Percentiles rank a stretch among this genome's conserved stretches.
These are phyloP conservation scores for Suillus plorans DNA, from an alignment of 768 basidiomycete genomes.

Conservation along the genomic window DNA sequence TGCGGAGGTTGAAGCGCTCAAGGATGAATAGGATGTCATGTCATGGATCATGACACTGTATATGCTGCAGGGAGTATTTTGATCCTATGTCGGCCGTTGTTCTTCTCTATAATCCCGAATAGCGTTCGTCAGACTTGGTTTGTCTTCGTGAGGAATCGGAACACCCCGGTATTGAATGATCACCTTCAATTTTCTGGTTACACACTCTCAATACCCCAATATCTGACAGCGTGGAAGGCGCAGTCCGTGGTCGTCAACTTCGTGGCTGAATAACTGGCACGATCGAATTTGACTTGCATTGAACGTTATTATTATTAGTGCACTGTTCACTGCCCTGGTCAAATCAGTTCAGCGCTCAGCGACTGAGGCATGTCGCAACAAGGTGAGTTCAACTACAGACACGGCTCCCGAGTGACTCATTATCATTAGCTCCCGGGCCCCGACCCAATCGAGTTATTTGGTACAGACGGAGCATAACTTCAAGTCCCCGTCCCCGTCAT, in stretches of 20 bases:
- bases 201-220: not conserved
- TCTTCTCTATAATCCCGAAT: constrained; percentile 11
- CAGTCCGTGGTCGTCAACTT: not conserved
- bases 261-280: not conserved
- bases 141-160: constrained; percentile 2
- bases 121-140: not conserved
- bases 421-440: not conserved
- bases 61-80: constrained; percentile 6
- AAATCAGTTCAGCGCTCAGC: not conserved
- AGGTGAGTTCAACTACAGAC: not conserved
- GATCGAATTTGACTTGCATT: not conserved
- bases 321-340: not conserved
- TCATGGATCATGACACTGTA: constrained; percentile 7
- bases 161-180: not conserved
- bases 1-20: constrained; percentile 17
- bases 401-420: not conserved
- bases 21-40: constrained; percentile 31
- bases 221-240: not conserved
- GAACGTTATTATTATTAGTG: not conserved
- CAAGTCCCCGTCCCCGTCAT: not conserved
- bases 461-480: not conserved
- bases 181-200: not conserved
- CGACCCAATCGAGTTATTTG: not conserved
- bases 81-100: constrained; percentile 15
- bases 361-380: not conserved